Percentiles rank a stretch among this genome's conserved stretches.
phyloP scores from a whole-genome alignment of 2,329 filamentous ascomycete species.

The Biscogniauxia mediterranea region DNA sequence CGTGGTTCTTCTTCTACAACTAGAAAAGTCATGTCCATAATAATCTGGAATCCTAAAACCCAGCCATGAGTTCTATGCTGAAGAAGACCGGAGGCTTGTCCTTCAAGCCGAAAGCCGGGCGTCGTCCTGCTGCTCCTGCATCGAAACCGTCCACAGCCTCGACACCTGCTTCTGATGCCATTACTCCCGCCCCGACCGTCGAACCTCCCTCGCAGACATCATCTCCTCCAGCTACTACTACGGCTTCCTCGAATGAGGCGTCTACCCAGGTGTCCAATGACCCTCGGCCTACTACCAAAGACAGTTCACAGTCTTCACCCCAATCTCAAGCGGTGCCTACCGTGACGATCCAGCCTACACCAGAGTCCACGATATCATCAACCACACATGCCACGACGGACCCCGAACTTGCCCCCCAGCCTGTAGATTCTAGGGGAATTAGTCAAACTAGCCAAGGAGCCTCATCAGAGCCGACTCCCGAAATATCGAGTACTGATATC shows the following conservation, averaged over 20 bases:
- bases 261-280: conserved; percentile 6
- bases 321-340: background rate
- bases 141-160: conserved; percentile 22
- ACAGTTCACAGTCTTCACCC: background rate
- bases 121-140: conserved; percentile 50
- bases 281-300: background rate
- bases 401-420: conserved; percentile 7
- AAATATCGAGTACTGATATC: conserved; percentile 5
- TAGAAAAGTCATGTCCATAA: conserved; percentile 6
- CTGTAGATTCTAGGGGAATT: conserved; percentile 2
- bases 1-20: no score
- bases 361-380: conserved; percentile 9
- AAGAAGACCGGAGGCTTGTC: conserved; percentile 62
- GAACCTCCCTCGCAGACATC: conserved; percentile 22
- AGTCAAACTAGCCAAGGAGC: conserved; percentile 3
- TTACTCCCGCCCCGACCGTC: conserved; percentile 24
- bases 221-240: conserved; percentile 19
- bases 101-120: conserved; percentile 68
- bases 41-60: conserved; percentile 9
- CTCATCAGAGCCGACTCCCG: conserved; percentile 13
- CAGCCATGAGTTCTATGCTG: conserved; percentile 61
- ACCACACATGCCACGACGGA: conserved; percentile 3
- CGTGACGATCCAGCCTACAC: conserved; percentile 5
- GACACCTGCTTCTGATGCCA: conserved; percentile 13
- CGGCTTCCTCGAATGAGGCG: conserved; percentile 18